These are phyloP conservation scores for Amylostereum areolatum DNA, from an alignment of 1,284 basidiomycete species.

Conservation along the genomic window DNA sequence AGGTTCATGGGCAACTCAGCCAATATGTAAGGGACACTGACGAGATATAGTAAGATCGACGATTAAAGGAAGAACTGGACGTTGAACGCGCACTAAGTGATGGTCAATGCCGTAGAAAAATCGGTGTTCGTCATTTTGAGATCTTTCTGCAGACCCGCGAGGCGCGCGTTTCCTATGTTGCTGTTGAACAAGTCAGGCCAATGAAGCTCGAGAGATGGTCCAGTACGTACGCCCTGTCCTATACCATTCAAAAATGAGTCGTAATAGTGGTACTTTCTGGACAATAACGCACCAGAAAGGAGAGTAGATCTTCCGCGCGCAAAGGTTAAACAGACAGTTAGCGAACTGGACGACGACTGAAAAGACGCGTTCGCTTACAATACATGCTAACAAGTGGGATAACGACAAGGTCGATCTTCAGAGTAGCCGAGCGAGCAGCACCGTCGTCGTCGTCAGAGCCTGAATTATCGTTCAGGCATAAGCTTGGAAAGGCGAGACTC, in stretches of 20 bases:
- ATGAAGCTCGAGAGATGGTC: neutral
- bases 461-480: too few relatives aligned
- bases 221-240: conserved; percentile 1
- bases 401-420: neutral
- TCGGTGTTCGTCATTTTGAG: conserved; percentile 22
- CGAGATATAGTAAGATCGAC: neutral
- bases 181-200: neutral
- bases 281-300: neutral
- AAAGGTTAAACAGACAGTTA: too few relatives aligned
- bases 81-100: conserved; percentile 8
- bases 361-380: neutral
- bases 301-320: neutral
- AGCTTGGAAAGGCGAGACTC: too few relatives aligned
- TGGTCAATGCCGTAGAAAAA: neutral
- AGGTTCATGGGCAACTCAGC: conserved; percentile 56
- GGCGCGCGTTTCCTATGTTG: conserved; percentile 23
- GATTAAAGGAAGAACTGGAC: neutral
- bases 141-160: conserved; percentile 26
- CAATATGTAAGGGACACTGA: conserved; percentile 44
- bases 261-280: neutral
- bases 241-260: neutral
- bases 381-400: neutral
- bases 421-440: neutral
- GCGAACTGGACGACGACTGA: too few relatives aligned
- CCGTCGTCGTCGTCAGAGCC: too few relatives aligned